Base-by-base conservation (phyloP, 306 rosid species). In the Quercus agrifolia region DNA sequence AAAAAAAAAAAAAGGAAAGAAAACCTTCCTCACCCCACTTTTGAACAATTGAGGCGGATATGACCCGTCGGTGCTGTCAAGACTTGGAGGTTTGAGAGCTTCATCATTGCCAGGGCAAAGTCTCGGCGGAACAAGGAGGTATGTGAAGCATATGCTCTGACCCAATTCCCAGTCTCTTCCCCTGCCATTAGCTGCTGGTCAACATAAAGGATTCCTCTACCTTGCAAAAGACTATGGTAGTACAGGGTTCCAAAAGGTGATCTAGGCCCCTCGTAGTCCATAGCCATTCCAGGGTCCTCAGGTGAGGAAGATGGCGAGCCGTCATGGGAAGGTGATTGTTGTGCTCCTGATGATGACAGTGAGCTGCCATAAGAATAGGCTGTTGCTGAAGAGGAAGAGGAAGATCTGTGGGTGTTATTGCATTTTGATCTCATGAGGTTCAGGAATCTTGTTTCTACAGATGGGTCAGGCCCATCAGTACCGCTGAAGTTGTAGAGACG, bases 31-130 rank as follows among this genome's bases (percentile, higher is more conserved):
- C 83, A 80, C 74, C 55, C 79, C 77, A 62, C 76, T 84, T 81
- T 81, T 58, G 84, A 82, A 83, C 87, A 87, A 38, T 25, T 83
- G 55, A 55, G 73, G 72, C 82, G 76, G 78, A 81, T 84, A 77
- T 82, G 90, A 78, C 89, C 84, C 71, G 70, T 23, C 52, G 85
- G 86, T 38, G 11, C 52, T 55, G 81, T 86, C 84, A 86, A 78
- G 67, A 86, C 87, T 18, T 19, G 83, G 63, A 79, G 86, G 73
- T 84, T 74, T 6, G 85, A 80, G 77, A 82, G 90, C 74, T 85
- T 85, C 79, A 86, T 86, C 84, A 80, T 86, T 77, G 78, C 85
- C 56, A 57, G 35, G 67, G 89, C 71, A 19, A 86, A 88, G 63
- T 86, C 63, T 58, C 14, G 78, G 23, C 30, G 74, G 70, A 89